Conservation (phyloP, 2,329 filamentous ascomycete species). For the Alternaria triticina region DNA sequence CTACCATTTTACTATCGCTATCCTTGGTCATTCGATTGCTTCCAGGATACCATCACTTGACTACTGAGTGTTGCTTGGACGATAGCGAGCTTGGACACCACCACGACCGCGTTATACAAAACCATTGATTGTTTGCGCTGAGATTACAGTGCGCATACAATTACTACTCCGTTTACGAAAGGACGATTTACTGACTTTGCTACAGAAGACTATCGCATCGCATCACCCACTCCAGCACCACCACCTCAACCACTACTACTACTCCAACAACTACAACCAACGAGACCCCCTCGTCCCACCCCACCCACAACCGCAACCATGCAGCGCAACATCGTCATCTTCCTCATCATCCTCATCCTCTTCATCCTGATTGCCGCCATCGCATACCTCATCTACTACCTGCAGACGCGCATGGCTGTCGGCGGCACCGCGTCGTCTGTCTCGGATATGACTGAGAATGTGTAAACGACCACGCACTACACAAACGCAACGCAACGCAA, state of each 20-base stretch:
- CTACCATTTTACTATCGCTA: background rate
- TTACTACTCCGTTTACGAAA: background rate
- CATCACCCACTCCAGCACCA: background rate
- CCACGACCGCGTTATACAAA: background rate
- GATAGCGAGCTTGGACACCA: constrained; percentile 2
- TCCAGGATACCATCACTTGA: background rate
- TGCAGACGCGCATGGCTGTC: constrained; percentile 53
- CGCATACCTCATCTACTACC: constrained; percentile 58
- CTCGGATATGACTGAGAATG: constrained; percentile 39
- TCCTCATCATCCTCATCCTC: constrained; percentile 60
- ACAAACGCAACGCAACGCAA: background rate
- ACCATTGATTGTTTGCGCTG: background rate
- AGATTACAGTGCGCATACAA: background rate
- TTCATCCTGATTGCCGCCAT: constrained; percentile 58
- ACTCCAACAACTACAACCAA: background rate
- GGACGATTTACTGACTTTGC: background rate
- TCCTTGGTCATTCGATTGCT: background rate
- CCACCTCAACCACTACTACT: background rate
- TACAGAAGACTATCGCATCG: background rate
- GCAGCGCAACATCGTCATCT: constrained; percentile 61
- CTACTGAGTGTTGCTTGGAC: constrained; percentile 14
- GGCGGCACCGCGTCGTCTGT: constrained; percentile 40
- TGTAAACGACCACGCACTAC: background rate
- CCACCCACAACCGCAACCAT: constrained; percentile 40
- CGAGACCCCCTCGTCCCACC: background rate